Base-by-base conservation (phyloP, 164 flowering plant species). In the Houttuynia cordata region DNA sequence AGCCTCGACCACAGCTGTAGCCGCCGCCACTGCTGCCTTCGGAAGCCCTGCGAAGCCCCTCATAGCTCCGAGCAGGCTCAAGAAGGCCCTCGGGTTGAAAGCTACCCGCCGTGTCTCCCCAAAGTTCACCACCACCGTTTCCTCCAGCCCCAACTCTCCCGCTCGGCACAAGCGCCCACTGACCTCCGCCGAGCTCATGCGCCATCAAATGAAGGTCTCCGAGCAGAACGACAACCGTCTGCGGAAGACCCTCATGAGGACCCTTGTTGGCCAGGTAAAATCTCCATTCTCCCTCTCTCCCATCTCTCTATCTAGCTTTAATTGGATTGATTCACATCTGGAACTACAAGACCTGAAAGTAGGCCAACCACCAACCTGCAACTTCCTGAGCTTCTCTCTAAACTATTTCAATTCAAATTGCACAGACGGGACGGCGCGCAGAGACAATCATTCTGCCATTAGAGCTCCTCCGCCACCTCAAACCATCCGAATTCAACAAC, bases 111-210 rank as follows among this genome's bases (percentile, higher is more conserved):
- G 63, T 5, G 15, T 53, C 39, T 66, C 65, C 0, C 70, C 73
- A 0, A 56, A 45, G 68, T 51, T 62, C 20, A 15, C 50, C 25
- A 20, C 41, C n/a, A 25, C 64, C 1, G 39, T 14, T 13, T 62
- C 64, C 22, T 17, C 25, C 12, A 23, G 34, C 20, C 54, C 66
- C 15, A 63, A 52, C n/a, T 24, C 39, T 12, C 23, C 34, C 0
- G 17, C 14, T 14, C 42, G 61, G 64, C 21, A 55, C 12, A 75
- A 77, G 66, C 69, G 97, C 65, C 97, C 96, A 8, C 25, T 90
- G 74, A 87, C 98, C 17, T 79, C 94, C 10, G 97, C 96, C 19
- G 96, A 92, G 77, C 78, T 92, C 25, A 89, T 92, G 96, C 80
- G 96, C 75, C 79, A 75, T 60, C 98, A 89, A 67, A 92, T 92